Conservation (phyloP, 768 basidiomycete genomes). For the Kwoniella mangroviensis region DNA sequence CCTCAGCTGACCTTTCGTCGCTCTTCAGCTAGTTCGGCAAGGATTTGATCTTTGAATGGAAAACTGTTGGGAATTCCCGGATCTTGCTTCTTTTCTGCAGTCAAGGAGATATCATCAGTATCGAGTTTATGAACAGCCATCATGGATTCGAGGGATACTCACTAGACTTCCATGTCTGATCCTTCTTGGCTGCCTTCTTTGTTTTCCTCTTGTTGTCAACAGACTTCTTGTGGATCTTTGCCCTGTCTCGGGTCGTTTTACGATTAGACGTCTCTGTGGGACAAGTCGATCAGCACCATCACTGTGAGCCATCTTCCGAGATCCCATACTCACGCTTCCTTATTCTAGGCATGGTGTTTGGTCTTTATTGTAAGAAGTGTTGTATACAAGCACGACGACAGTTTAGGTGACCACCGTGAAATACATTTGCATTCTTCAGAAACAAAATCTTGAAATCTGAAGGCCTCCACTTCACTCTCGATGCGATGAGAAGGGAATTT, state of each 20-base stretch:
- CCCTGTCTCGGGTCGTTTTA: conserved; percentile 71
- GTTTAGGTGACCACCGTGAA: not conserved
- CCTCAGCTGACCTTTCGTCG: conserved; percentile 68
- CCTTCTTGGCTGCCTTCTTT: conserved; percentile 75
- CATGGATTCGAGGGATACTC: conserved; percentile 30
- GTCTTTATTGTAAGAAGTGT: too few relatives aligned
- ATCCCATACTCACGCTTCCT: conserved; percentile 52
- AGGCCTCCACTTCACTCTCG: conserved; percentile 15
- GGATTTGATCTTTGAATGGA: conserved; percentile 90
- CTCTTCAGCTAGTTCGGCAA: conserved; percentile 85
- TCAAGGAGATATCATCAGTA: not conserved
- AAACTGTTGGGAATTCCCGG: conserved; percentile 92
- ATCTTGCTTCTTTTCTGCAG: conserved; percentile 72
- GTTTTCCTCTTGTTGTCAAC: conserved; percentile 77
- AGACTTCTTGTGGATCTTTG: conserved; percentile 74
- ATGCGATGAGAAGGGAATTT: not conserved
- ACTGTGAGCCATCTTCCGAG: not conserved
- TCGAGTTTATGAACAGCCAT: not conserved
- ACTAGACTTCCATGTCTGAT: conserved; percentile 88
- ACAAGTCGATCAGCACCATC: too few relatives aligned
- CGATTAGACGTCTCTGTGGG: conserved; percentile 80
- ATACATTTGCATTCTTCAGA: not conserved
- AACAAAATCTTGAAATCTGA: conserved; percentile 23
- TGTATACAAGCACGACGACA: too few relatives aligned
- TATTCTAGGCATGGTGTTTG: conserved; percentile 50